Base-by-base conservation (phyloP, 1,139 yeast genomes). In the Scheffersomyces titani region DNA sequence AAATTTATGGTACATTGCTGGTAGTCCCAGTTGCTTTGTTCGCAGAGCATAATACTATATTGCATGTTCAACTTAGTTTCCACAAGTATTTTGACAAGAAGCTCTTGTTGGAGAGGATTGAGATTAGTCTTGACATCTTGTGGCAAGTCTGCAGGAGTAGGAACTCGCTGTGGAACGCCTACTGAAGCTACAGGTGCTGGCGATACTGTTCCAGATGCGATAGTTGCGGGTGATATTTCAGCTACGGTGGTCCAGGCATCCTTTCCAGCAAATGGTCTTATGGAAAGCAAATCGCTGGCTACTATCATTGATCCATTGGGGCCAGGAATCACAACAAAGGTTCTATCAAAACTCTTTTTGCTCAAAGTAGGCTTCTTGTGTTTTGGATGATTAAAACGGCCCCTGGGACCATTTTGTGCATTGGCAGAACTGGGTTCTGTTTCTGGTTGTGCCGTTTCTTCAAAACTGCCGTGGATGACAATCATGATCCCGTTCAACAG, bases 1-100 rank as follows among this genome's bases (percentile, higher is more conserved):
- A 93, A 94, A 60, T 91, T 87, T 52, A 81, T 80, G 21, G 86
- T 77, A 49, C 97, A 93, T 57, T 78, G 82, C 52, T 84, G 87
- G 64, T 85, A 87, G 71, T 91, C 89, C 93, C 97, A 93, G 56
- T 85, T 82, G 65, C 97, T 92, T 70, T 92, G 97, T 68, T 92
- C 93, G 55, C 94, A 89, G 53, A 96, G 82, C 92, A 93, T 86
- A 45, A 87, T 75, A 1, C 96, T 91, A 70, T 87, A 94, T 65
- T 90, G 90, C 24, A 90, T 78, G 63, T 85, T 92, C 62, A 94
- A 76, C 56, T 87, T 85, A 0, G 98, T 94, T 62, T 90, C 92
- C 52, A 82, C 72, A 72, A 89, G 83, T 30, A 94, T 76, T 64
- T 83, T 87, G 24, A 84, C 82, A 22, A 91, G 80, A 9, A 91